Conservation (phyloP, 371 early-diverging fungal species). For the Haplosporangium sp. region DNA sequence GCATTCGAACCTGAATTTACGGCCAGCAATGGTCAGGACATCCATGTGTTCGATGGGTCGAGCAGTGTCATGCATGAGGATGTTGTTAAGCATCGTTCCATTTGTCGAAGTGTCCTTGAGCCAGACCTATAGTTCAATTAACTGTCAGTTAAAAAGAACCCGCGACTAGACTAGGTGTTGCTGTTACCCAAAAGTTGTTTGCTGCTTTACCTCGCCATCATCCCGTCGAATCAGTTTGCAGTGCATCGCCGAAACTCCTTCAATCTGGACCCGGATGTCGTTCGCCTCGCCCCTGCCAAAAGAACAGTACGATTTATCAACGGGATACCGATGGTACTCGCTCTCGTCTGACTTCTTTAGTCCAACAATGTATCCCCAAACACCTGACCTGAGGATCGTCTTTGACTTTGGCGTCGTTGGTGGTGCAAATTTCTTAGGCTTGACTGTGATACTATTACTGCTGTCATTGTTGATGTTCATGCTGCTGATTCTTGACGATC, state of each 20-base stretch:
- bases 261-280: conserved; percentile 40
- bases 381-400: conserved; percentile 15
- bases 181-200: too few species aligned
- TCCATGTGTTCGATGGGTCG: conserved; percentile 36
- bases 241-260: conserved; percentile 37
- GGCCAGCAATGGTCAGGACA: conserved; percentile 39
- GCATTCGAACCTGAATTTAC: conserved; percentile 40
- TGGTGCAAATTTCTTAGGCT: conserved; percentile 1
- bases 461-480: not conserved
- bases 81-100: conserved; percentile 39
- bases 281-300: conserved; percentile 30
- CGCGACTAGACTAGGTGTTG: too few species aligned
- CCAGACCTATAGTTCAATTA: conserved; percentile 38
- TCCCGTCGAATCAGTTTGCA: conserved; percentile 44
- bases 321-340: conserved; percentile 35
- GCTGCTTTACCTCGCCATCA: conserved; percentile 39
- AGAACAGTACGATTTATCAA: conserved; percentile 44
- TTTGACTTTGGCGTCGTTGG: conserved; percentile 34
- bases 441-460: conserved; percentile 5
- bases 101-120: conserved; percentile 44
- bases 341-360: conserved; percentile 28
- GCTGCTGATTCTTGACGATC: conserved; percentile 28
- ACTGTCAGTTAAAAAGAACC: too few species aligned
- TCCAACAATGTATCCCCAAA: conserved; percentile 42
- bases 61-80: conserved; percentile 43